Percentiles rank a stretch among this genome's conserved stretches.
These are phyloP conservation scores for Calonectria henricotiae DNA, from an alignment of 2,329 filamentous ascomycete genomes.

Conservation along the genomic window DNA sequence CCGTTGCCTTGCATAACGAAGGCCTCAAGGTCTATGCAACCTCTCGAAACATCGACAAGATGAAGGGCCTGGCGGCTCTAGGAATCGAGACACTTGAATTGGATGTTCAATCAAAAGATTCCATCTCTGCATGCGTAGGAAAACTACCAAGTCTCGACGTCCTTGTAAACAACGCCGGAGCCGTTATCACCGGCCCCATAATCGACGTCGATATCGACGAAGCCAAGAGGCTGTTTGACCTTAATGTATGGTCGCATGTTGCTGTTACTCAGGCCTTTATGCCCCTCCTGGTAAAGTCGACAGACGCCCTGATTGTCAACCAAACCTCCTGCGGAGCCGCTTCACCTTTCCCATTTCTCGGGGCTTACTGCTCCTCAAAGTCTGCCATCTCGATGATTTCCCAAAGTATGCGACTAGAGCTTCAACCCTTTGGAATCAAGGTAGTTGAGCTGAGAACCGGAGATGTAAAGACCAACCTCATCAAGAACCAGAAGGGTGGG, in stretches of 20 bases:
- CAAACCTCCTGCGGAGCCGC: background rate
- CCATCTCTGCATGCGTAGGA: background rate
- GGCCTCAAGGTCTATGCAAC: background rate
- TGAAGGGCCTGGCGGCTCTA: background rate
- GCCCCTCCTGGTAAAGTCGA: background rate
- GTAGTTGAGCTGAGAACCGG: background rate
- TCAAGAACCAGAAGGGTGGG: background rate
- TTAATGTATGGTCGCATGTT: background rate
- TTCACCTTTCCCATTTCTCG: background rate
- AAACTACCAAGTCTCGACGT: background rate
- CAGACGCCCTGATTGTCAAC: conserved; percentile 2
- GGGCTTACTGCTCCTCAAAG: background rate
- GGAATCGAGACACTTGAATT: background rate
- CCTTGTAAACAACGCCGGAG: background rate
- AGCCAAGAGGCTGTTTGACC: conserved; percentile 3
- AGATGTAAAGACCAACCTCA: conserved; percentile 1
- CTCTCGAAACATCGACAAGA: background rate
- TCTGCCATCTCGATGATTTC: conserved; percentile 4
- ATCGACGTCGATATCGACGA: background rate
- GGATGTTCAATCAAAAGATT: background rate
- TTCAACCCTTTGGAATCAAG: background rate
- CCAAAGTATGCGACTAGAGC: background rate
- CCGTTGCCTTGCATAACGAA: background rate
- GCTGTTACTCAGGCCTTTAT: background rate
- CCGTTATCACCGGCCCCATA: background rate